Evolutionary conservation across 1,284 basidiomycete species (phyloP), one percentile per base, ranked within the genome.

Genomic region (Trichosporon coremiiforme): DNA sequence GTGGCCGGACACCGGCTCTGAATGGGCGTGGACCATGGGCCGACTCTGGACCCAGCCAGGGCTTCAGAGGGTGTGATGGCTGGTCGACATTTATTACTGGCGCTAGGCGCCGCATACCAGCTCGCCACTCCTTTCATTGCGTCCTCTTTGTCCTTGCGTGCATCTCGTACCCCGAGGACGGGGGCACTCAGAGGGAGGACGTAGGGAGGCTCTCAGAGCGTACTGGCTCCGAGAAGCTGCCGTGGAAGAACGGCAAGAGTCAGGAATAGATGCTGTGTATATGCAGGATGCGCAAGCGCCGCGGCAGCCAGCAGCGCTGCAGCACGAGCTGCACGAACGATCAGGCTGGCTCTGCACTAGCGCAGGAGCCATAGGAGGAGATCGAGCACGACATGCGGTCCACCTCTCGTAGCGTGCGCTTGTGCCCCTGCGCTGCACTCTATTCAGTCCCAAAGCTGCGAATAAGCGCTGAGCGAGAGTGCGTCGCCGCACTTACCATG

Each of bases 1-100:
- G 8, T 2, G 47, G 47, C 47, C 47, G 47, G 47, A 20, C 20
- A 53, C n/a, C 47, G 47, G 47, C 47, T 12, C 9, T n/a, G n/a
- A n/a, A n/a, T n/a, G n/a, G n/a, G n/a, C n/a, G n/a, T n/a, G n/a
- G n/a, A n/a, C n/a, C n/a, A n/a, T n/a, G n/a, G n/a, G n/a, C n/a
- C n/a, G n/a, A n/a, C n/a, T n/a, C 55, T 20, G 55, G 25, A 55
- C 53, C 22, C 20, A 57, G 55, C 20, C 50, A 57, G 55, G 55
- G 33, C 33, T 4, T 10, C 5, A 25, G n/a, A n/a, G n/a, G n/a
- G 13, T 17, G 31, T 1, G 57, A 60, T 60, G 57, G 57, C 57
- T 60, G 57, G 57, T 33, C 57, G 57, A 31, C 29, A 60, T 60
- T 60, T 25, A 60, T 1, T 20, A 9, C 29, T 22, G 20, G 15